phyloP scores from a whole-genome alignment of 2,329 filamentous ascomycete species.

The Epichloe elymi region DNA sequence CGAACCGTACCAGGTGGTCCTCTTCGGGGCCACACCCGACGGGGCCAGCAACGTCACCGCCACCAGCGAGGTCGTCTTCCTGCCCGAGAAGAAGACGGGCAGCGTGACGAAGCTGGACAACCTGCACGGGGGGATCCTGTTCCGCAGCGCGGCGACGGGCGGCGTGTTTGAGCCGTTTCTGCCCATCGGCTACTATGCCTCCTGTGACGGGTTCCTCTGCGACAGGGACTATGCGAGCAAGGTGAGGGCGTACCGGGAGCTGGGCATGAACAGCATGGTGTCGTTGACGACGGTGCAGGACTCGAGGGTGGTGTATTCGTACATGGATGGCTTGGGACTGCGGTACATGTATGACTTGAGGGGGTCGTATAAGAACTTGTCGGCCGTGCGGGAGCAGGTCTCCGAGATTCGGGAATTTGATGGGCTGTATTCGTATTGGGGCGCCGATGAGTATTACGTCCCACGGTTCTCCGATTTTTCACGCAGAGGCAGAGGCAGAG shows the following conservation, averaged over 20 bases:
- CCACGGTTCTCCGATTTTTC: background rate
- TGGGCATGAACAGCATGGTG: constrained; percentile 32
- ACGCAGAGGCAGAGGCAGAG: background rate
- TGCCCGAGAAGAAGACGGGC: constrained; percentile 28
- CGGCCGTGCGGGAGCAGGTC: constrained; percentile 25
- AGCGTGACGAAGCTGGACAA: constrained; percentile 34
- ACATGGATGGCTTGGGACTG: constrained; percentile 26
- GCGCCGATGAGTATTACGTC: constrained; percentile 27
- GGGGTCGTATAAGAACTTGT: constrained; percentile 30
- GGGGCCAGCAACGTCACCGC: constrained; percentile 23
- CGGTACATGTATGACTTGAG: constrained; percentile 33
- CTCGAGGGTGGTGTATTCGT: constrained; percentile 22
- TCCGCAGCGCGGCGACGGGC: constrained; percentile 22
- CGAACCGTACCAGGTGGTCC: constrained; percentile 25
- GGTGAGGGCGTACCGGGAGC: constrained; percentile 20
- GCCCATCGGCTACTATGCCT: constrained; percentile 31
- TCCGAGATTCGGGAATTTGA: constrained; percentile 25
- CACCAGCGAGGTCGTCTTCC: constrained; percentile 24
- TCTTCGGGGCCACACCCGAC: constrained; percentile 20
- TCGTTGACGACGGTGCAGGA: constrained; percentile 27
- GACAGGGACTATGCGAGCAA: constrained; percentile 21
- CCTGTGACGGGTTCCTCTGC: constrained; percentile 30
- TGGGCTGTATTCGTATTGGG: constrained; percentile 32
- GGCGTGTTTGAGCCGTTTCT: constrained; percentile 26
- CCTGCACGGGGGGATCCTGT: constrained; percentile 29